Evolutionary conservation across 352 stramenopile species (phyloP).

Genomic region (Phytophthora chlamydospora): DNA sequence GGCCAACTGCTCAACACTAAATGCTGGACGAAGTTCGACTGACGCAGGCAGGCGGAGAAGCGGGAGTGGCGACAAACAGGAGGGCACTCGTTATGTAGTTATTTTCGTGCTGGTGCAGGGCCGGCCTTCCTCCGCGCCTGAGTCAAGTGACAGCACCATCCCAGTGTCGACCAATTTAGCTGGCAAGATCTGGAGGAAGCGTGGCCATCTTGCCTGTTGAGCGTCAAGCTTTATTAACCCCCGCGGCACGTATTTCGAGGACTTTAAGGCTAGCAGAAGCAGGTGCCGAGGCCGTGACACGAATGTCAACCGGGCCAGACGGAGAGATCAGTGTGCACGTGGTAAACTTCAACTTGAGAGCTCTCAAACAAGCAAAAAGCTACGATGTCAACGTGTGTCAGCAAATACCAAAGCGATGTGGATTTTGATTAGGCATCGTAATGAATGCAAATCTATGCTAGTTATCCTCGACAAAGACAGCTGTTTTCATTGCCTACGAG

Average conservation of each 20-base stretch:
- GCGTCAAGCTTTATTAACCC: not conserved
- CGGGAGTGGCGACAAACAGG: slow-evolving; percentile 18
- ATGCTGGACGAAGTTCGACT: slow-evolving; percentile 9
- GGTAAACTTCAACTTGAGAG: too few species aligned
- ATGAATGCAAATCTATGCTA: too few species aligned
- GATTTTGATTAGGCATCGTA: too few species aligned
- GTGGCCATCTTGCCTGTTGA: not conserved
- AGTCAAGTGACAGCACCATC: slow-evolving; percentile 19
- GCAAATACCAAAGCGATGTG: too few species aligned
- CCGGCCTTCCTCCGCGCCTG: slow-evolving; percentile 11
- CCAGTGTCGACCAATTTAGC: slow-evolving; percentile 30
- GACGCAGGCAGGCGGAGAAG: slow-evolving; percentile 35
- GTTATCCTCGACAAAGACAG: too few species aligned
- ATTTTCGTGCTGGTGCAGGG: slow-evolving; percentile 23
- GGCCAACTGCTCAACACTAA: not conserved
- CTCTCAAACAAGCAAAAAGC: too few species aligned
- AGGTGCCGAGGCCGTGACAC: too few species aligned
- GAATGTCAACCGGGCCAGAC: too few species aligned
- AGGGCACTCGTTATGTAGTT: slow-evolving; percentile 14
- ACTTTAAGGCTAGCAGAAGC: not conserved
- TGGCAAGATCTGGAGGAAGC: slow-evolving; percentile 23
- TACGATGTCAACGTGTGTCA: too few species aligned
- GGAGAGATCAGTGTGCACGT: too few species aligned
- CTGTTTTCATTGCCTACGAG: slow-evolving; percentile 13
- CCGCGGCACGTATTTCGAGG: slow-evolving; percentile 16